phyloP scores from a whole-genome alignment of 768 basidiomycete genomes.

The Lentinula lateritia region DNA sequence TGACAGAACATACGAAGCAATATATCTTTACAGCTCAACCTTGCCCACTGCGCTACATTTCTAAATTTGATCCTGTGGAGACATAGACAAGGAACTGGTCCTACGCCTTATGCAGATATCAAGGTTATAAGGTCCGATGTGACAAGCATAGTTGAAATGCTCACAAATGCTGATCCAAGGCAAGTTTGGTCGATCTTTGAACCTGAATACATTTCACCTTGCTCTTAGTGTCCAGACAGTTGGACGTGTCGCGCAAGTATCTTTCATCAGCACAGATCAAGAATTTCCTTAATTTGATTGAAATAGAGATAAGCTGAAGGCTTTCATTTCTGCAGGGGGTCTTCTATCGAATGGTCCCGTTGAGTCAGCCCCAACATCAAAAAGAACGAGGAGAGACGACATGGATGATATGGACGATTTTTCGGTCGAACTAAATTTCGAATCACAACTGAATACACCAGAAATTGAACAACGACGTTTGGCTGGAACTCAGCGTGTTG shows the following conservation, averaged over 20 bases:
- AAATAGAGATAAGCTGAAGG: background rate
- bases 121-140: background rate
- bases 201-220: background rate
- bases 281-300: background rate
- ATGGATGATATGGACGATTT: background rate
- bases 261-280: background rate
- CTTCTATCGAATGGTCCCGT: background rate
- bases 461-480: background rate
- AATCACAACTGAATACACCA: no score
- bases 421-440: background rate
- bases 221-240: background rate
- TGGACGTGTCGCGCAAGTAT: background rate
- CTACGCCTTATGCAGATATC: background rate
- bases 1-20: background rate
- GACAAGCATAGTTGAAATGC: background rate
- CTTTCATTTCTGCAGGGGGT: background rate
- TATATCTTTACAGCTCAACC: background rate
- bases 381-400: background rate
- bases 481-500: background rate
- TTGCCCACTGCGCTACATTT: background rate
- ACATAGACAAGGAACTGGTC: background rate
- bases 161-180: background rate
- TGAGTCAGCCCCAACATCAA: background rate
- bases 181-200: background rate
- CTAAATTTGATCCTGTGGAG: background rate